Evolutionary conservation across 2,329 filamentous ascomycete genomes (phyloP).

Genomic region (Eurotiales sp.): DNA sequence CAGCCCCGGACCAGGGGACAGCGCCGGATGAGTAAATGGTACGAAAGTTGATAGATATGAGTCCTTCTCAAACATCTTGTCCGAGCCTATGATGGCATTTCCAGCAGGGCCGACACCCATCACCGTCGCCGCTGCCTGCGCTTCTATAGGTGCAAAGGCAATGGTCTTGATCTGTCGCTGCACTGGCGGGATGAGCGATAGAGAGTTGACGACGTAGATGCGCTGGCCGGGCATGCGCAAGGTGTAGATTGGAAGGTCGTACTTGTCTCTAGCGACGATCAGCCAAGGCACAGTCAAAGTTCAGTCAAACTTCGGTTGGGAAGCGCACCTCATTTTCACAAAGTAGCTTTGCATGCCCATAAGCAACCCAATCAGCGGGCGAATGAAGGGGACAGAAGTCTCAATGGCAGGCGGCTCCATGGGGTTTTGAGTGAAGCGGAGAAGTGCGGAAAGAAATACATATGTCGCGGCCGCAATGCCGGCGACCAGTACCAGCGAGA

Average conservation of each 20-base stretch:
- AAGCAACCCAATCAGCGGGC: background rate
- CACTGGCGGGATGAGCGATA: conserved; percentile 19
- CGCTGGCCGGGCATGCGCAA: conserved; percentile 23
- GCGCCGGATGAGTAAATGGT: background rate
- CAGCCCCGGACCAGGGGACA: background rate
- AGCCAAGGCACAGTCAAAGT: too few relatives aligned
- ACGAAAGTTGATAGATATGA: background rate
- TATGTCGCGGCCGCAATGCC: background rate
- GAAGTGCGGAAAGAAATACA: background rate
- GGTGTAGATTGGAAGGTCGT: conserved; percentile 16
- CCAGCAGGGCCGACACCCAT: background rate
- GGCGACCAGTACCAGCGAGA: too few relatives aligned
- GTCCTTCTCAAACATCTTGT: background rate
- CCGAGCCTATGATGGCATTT: background rate
- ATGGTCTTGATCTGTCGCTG: conserved; percentile 16
- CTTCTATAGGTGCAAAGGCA: background rate
- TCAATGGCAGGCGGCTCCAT: conserved; percentile 5
- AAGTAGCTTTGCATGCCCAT: conserved; percentile 3
- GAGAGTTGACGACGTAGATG: conserved; percentile 23
- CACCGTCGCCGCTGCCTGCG: background rate
- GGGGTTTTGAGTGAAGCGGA: conserved; percentile 3
- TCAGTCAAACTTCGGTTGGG: background rate
- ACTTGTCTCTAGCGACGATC: conserved; percentile 3
- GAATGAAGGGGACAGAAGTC: conserved; percentile 1
- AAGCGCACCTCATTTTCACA: conserved; percentile 5